Conservation (phyloP, 495 filamentous ascomycete species). For the Annulohypoxylon maeteangense region DNA sequence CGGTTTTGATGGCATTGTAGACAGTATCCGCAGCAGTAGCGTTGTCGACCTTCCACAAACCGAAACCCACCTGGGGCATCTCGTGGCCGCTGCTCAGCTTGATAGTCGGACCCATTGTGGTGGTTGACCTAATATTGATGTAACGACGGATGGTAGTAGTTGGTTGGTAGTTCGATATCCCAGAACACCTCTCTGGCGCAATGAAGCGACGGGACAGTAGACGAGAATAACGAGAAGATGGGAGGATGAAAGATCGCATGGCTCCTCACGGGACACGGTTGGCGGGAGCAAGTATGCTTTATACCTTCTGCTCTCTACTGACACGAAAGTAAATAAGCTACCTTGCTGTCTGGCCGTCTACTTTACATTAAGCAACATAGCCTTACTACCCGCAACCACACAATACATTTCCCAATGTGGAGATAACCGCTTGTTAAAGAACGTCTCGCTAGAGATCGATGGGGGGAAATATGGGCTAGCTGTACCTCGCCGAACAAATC, state of each 20-base stretch:
- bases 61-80: constrained; percentile 88
- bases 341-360: constrained; percentile 13
- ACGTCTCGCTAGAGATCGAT: constrained; percentile 11
- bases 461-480: constrained; percentile 18
- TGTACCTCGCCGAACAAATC: constrained; percentile 37
- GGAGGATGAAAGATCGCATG: constrained; percentile 33
- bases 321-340: constrained; percentile 39
- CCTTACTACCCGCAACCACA: constrained; percentile 23
- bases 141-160: constrained; percentile 13
- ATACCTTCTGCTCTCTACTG: constrained; percentile 18
- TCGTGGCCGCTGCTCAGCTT: constrained; percentile 84
- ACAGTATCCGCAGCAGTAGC: constrained; percentile 80
- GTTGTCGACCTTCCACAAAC: constrained; percentile 89
- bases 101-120: constrained; percentile 66
- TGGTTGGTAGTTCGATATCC: constrained; percentile 19
- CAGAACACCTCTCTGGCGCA: constrained; percentile 16
- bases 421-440: constrained; percentile 30
- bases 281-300: constrained; percentile 31
- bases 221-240: constrained; percentile 32
- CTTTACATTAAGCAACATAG: constrained; percentile 18
- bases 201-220: constrained; percentile 25
- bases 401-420: constrained; percentile 30
- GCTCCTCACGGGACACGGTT: constrained; percentile 16
- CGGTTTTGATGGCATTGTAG: constrained; percentile 89
- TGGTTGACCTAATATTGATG: constrained; percentile 22